Evolutionary conservation across 179 eudicot species (phyloP).

Genomic region (Amaranthus tricolor): DNA sequence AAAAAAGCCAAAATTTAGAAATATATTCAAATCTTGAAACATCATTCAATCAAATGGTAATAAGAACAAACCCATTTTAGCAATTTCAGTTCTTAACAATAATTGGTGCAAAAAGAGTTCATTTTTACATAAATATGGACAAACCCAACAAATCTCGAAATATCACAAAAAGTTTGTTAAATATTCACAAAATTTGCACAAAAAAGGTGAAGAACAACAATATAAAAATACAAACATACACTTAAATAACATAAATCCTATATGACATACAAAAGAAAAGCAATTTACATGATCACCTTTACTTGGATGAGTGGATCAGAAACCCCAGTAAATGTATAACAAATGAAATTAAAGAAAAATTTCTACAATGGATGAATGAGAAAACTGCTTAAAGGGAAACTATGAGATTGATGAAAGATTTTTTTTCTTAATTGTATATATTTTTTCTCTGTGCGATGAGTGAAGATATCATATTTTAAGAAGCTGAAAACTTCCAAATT

Average conservation of each 20-base stretch:
- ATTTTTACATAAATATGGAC: neutral
- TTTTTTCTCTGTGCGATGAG: neutral
- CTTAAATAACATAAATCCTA: neutral
- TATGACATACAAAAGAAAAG: neutral
- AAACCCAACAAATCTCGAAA: constrained; percentile 7
- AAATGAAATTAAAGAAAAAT: neutral
- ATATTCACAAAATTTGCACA: constrained; percentile 2
- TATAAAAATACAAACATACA: neutral
- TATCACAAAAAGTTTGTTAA: constrained; percentile 1
- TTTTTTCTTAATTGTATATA: neutral
- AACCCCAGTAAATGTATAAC: constrained; percentile 1
- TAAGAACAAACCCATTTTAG: too few relatives aligned
- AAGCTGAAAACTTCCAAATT: neutral
- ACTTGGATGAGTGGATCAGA: constrained; percentile 20
- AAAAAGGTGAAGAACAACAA: constrained; percentile 13
- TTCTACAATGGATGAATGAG: too few relatives aligned
- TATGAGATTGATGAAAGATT: too few relatives aligned
- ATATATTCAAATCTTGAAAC: neutral
- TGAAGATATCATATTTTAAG: neutral
- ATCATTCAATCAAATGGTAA: neutral
- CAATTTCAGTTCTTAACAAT: too few relatives aligned
- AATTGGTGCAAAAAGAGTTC: neutral
- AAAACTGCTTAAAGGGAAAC: neutral
- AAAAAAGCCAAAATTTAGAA: neutral
- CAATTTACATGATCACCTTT: constrained; percentile 11